phyloP scores from a whole-genome alignment of 2,329 filamentous ascomycete species.

The Xylaria sp. region DNA sequence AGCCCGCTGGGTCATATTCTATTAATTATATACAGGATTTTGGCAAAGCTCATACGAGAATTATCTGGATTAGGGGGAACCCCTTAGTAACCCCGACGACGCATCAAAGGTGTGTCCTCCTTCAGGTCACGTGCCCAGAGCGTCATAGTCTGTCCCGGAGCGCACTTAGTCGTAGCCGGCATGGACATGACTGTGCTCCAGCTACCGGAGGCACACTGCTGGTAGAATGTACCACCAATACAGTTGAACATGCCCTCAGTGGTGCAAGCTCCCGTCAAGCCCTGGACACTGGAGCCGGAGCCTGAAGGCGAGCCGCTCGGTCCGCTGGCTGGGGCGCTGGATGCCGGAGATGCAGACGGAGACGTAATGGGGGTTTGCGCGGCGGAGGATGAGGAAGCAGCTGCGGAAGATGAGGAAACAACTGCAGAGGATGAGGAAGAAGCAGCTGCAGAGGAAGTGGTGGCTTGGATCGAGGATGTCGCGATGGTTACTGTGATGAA shows the following conservation, averaged over 20 bases:
- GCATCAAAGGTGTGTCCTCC: neutral
- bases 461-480: neutral
- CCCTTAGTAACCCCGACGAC: slow-evolving; percentile 26
- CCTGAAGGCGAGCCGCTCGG: slow-evolving; percentile 29
- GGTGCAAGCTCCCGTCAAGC: slow-evolving; percentile 49
- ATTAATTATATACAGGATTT: slow-evolving; percentile 5
- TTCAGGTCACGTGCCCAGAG: slow-evolving; percentile 45
- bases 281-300: slow-evolving; percentile 31
- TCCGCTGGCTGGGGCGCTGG: slow-evolving; percentile 27
- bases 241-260: slow-evolving; percentile 53
- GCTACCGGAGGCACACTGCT: slow-evolving; percentile 51
- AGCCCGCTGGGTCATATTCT: slow-evolving; percentile 12
- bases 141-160: slow-evolving; percentile 44
- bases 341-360: slow-evolving; percentile 12
- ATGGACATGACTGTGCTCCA: slow-evolving; percentile 49
- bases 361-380: slow-evolving; percentile 11
- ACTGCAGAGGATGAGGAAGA: slow-evolving; percentile 1
- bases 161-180: slow-evolving; percentile 48
- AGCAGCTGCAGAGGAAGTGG: slow-evolving; percentile 24
- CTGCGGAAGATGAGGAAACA: slow-evolving; percentile 32
- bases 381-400: slow-evolving; percentile 1
- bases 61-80: neutral
- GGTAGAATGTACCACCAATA: slow-evolving; percentile 48
- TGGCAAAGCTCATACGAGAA: neutral
- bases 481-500: slow-evolving; percentile 29